A percentile compares a stretch with the other conserved stretches of the same genome.
These are phyloP conservation scores for Dissophora globulifera DNA, from an alignment of 192 early-diverging fungal genomes.

Conservation along the genomic window DNA sequence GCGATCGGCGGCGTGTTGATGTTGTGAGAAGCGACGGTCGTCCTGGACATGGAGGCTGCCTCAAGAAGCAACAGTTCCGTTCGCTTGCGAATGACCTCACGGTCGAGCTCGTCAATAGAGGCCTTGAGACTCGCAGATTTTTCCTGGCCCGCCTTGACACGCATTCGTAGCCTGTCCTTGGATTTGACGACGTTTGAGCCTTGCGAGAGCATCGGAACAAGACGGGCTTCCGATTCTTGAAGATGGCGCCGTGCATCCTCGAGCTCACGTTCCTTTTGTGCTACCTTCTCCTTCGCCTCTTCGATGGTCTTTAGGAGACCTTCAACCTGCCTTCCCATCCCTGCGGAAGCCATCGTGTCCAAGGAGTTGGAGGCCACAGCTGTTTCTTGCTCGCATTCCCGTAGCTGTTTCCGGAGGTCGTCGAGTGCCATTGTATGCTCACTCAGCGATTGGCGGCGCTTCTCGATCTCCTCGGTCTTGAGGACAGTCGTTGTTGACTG, in stretches of 20 bases:
- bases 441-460: not conserved
- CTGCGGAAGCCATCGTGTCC: not conserved
- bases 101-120: conserved; percentile 7
- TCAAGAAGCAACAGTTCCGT: conserved; percentile 22
- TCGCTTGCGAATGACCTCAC: conserved; percentile 16
- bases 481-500: too few relatives aligned
- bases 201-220: not conserved
- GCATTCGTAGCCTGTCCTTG: not conserved
- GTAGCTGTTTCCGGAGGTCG: conserved; percentile 10
- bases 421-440: conserved; percentile 13
- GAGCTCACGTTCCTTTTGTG: conserved; percentile 12
- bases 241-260: conserved; percentile 12
- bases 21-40: too few relatives aligned
- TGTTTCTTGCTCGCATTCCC: conserved; percentile 17
- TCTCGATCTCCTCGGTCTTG: not conserved
- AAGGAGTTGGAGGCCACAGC: not conserved
- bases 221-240: not conserved
- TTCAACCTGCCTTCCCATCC: not conserved
- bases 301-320: not conserved
- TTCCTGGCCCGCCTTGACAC: not conserved
- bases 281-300: conserved; percentile 10
- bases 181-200: not conserved
- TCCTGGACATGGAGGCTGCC: not conserved
- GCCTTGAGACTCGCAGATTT: not conserved
- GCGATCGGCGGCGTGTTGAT: too few relatives aligned